phyloP scores from a whole-genome alignment of 768 basidiomycete genomes.

The Collybia mongolica region DNA sequence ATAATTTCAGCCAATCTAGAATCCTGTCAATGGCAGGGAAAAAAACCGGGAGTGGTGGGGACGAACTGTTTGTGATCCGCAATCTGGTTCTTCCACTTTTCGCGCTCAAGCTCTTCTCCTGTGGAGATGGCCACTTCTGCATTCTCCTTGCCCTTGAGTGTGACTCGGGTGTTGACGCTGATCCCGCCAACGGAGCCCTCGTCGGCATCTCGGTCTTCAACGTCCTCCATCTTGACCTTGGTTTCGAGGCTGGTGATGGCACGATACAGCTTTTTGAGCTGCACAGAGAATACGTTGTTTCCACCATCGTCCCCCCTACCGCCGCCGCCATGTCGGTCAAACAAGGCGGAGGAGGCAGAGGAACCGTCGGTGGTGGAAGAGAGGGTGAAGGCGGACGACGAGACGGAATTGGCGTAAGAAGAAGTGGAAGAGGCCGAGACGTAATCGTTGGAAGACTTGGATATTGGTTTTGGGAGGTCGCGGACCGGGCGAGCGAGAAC shows the following conservation, averaged over 20 bases:
- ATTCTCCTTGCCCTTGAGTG: constrained; percentile 39
- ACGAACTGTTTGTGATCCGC: constrained; percentile 83
- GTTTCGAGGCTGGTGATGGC: constrained; percentile 78
- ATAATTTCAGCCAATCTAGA: constrained; percentile 88
- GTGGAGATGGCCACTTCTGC: constrained; percentile 15
- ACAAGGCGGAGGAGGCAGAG: constrained; percentile 68
- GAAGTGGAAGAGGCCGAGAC: constrained; percentile 75
- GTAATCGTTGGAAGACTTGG: constrained; percentile 66
- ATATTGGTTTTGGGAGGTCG: constrained; percentile 46
- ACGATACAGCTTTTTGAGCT: constrained; percentile 83
- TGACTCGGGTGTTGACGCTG: constrained; percentile 41
- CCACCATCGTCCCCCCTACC: constrained; percentile 54
- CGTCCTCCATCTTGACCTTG: constrained; percentile 64
- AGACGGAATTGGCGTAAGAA: constrained; percentile 67
- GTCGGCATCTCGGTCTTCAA: constrained; percentile 47
- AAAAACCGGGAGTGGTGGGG: not conserved
- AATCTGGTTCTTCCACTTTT: constrained; percentile 73
- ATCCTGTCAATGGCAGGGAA: not conserved
- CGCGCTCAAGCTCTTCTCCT: constrained; percentile 64
- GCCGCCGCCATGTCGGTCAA: constrained; percentile 49
- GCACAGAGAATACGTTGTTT: constrained; percentile 61
- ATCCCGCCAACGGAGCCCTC: constrained; percentile 13
- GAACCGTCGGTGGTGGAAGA: constrained; percentile 79
- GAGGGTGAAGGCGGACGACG: constrained; percentile 70
- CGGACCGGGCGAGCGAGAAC: constrained; percentile 52